Evolutionary conservation across 2,329 filamentous ascomycete species (phyloP).

Genomic region (Emergomyces africanus): DNA sequence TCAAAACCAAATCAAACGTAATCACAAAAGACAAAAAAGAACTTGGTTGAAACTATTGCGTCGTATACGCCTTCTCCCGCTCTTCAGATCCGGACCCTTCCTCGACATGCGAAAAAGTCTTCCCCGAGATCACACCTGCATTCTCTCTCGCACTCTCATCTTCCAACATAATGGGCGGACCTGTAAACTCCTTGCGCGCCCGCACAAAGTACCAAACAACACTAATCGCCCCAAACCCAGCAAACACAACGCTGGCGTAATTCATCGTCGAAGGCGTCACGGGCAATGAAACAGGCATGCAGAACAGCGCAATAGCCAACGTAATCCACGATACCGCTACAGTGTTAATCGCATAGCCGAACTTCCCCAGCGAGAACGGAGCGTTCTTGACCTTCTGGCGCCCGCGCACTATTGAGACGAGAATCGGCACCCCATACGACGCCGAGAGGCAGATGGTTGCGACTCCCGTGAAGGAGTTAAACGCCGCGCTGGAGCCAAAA

Average conservation of each 20-base stretch:
- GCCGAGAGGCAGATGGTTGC: conserved; percentile 66
- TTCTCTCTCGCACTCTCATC: conserved; percentile 16
- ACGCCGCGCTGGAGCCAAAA: conserved; percentile 63
- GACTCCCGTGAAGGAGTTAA: conserved; percentile 68
- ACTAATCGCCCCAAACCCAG: conserved; percentile 48
- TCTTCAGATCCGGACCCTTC: conserved; percentile 10
- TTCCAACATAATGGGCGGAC: conserved; percentile 34
- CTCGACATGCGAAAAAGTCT: conserved; percentile 21
- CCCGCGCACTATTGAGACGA: conserved; percentile 55
- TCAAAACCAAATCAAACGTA: neutral
- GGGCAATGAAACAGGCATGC: conserved; percentile 54
- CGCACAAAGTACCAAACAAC: conserved; percentile 51
- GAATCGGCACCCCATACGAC: conserved; percentile 63
- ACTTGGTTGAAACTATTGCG: neutral
- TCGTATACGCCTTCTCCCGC: conserved; percentile 10
- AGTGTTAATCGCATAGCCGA: conserved; percentile 56
- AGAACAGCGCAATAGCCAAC: conserved; percentile 59
- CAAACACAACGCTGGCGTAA: conserved; percentile 54
- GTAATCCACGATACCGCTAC: conserved; percentile 58
- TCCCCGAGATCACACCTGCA: conserved; percentile 19
- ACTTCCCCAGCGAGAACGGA: conserved; percentile 54
- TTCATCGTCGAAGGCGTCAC: conserved; percentile 49
- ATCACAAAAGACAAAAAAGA: neutral
- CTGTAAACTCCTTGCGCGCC: conserved; percentile 51
- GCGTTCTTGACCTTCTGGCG: conserved; percentile 54